A percentile compares a stretch with the other conserved stretches of the same genome.
Conservation (phyloP, 2,329 filamentous ascomycete species). For the Rachicladosporium sp. region DNA sequence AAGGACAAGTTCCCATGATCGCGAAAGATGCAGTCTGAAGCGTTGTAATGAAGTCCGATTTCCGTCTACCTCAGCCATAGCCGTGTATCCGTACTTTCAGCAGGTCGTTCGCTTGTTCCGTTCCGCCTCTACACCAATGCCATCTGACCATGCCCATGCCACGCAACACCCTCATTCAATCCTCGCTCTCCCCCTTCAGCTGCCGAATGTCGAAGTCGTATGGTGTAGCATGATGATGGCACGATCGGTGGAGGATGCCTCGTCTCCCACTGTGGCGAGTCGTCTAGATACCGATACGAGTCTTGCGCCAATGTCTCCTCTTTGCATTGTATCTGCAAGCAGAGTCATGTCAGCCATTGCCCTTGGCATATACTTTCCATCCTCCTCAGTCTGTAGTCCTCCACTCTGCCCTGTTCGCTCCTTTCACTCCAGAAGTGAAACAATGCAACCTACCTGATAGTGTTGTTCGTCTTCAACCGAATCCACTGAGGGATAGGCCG, state of each 20-base stretch:
- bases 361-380: background rate
- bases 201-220: background rate
- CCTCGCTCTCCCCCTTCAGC: no score
- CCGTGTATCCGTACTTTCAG: no score
- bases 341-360: slow-evolving; percentile 4
- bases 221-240: background rate
- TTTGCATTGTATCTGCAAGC: slow-evolving; percentile 91
- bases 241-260: slow-evolving; percentile 6
- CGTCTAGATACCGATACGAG: slow-evolving; percentile 92
- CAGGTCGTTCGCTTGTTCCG: no score
- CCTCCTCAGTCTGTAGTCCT: background rate
- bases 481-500: slow-evolving; percentile 99
- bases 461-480: slow-evolving; percentile 94
- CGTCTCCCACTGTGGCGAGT: slow-evolving; percentile 26
- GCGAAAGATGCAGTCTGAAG: no score
- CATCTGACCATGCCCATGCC: no score
- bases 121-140: no score
- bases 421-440: background rate
- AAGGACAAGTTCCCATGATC: no score
- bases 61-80: no score
- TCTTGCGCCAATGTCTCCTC: slow-evolving; percentile 99
- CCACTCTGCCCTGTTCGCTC: background rate
- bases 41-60: no score
- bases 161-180: no score
- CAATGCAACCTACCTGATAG: slow-evolving; percentile 72